These are phyloP conservation scores for Plasmodium cynomolgi DNA, from an alignment of 169 alveolate genomes.

Conservation along the genomic window DNA sequence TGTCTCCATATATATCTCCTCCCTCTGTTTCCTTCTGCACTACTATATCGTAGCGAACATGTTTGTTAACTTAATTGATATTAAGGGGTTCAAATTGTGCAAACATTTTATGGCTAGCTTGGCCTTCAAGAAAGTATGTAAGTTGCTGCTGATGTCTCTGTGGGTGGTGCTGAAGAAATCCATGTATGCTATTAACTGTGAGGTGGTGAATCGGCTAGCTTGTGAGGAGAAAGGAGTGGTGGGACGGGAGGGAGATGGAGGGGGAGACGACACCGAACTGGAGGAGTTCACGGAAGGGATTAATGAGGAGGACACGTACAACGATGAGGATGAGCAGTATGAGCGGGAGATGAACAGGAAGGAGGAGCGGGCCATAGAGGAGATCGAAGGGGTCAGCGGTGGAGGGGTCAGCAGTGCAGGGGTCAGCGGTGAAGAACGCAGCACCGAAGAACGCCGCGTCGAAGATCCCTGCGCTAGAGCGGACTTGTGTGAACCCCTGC, in stretches of 20 bases:
- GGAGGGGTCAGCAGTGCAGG: not conserved
- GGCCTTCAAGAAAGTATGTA: slow-evolving; percentile 26
- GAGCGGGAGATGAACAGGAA: slow-evolving; percentile 16
- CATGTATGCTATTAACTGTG: slow-evolving; percentile 15
- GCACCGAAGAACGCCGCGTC: too few relatives aligned
- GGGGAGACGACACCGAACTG: not conserved
- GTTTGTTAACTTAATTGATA: slow-evolving; percentile 38
- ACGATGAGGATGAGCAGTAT: slow-evolving; percentile 52
- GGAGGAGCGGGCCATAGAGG: slow-evolving; percentile 30
- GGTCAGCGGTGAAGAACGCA: not conserved
- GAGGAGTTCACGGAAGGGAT: slow-evolving; percentile 24
- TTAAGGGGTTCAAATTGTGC: not conserved
- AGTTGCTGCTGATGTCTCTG: slow-evolving; percentile 13
- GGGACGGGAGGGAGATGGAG: not conserved
- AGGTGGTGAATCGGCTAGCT: not conserved
- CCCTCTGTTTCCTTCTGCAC: slow-evolving; percentile 42
- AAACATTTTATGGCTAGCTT: not conserved
- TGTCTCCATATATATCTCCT: slow-evolving; percentile 32
- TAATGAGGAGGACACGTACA: slow-evolving; percentile 29
- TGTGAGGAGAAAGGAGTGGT: not conserved
- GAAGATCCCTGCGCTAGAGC: too few relatives aligned
- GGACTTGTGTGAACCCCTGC: not conserved
- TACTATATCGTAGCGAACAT: slow-evolving; percentile 36
- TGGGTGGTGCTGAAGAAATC: slow-evolving; percentile 22
- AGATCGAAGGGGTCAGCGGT: not conserved